A percentile compares a stretch with the other conserved stretches of the same genome.
Evolutionary conservation across 768 basidiomycete species (phyloP).

Genomic region (Podaxis pistillaris): DNA sequence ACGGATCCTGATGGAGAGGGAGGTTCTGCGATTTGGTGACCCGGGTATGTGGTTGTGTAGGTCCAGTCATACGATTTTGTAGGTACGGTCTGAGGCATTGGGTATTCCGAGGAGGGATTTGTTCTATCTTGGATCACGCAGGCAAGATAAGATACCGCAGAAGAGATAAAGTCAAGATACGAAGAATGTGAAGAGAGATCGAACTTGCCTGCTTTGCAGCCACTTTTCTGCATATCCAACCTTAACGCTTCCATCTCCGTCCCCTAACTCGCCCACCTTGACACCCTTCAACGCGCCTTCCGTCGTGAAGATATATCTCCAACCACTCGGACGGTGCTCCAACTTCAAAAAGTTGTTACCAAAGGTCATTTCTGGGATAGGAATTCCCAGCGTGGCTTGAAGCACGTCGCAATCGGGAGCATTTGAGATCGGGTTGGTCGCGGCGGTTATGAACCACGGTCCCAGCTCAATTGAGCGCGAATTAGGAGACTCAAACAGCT

Average conservation of each 20-base stretch:
- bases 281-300: slow-evolving; percentile 69
- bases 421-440: slow-evolving; percentile 78
- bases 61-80: slow-evolving; percentile 98
- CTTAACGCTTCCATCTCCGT: slow-evolving; percentile 89
- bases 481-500: slow-evolving; percentile 66
- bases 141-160: slow-evolving; percentile 14
- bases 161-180: slow-evolving; percentile 15
- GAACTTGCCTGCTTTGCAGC: slow-evolving; percentile 78
- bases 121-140: slow-evolving; percentile 43
- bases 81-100: slow-evolving; percentile 67
- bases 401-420: slow-evolving; percentile 71
- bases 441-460: slow-evolving; percentile 68
- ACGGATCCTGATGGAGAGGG: slow-evolving; percentile 13
- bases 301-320: slow-evolving; percentile 66
- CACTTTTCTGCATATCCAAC: slow-evolving; percentile 95
- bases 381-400: slow-evolving; percentile 64
- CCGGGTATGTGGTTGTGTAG: slow-evolving; percentile 86
- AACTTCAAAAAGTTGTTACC: slow-evolving; percentile 77
- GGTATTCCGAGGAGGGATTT: slow-evolving; percentile 57
- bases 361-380: slow-evolving; percentile 97
- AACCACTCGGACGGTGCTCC: slow-evolving; percentile 60
- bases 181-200: slow-evolving; percentile 19
- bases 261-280: slow-evolving; percentile 69
- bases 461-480: slow-evolving; percentile 65
- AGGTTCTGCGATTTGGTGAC: slow-evolving; percentile 38